phyloP scores from a whole-genome alignment of 1,139 yeast species.

The Schwanniomyces etchellsii region DNA sequence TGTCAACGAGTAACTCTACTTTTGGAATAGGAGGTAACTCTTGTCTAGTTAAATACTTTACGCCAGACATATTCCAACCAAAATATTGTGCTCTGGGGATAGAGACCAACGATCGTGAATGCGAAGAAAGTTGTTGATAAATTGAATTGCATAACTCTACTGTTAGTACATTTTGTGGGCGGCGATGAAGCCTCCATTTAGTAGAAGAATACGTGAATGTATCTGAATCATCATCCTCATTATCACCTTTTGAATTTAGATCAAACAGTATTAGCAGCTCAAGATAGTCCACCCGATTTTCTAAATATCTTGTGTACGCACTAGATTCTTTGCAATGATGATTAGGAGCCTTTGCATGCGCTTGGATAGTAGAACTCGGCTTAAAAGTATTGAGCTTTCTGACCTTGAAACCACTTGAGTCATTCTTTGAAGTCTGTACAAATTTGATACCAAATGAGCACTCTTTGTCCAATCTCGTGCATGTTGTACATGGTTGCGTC shows the following conservation, averaged over 20 bases:
- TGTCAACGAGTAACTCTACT: constrained; percentile 10
- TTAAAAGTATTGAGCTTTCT: too few species aligned
- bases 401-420: too few species aligned
- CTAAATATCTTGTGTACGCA: constrained; percentile 28
- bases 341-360: too few species aligned
- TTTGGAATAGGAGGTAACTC: constrained; percentile 32
- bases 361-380: too few species aligned
- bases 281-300: constrained; percentile 35
- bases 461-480: constrained; percentile 37
- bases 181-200: constrained; percentile 45
- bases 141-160: constrained; percentile 39
- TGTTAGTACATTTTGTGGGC: constrained; percentile 47
- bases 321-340: neutral
- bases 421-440: neutral
- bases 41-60: constrained; percentile 41
- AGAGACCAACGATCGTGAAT: constrained; percentile 30
- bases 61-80: constrained; percentile 66
- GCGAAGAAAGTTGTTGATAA: constrained; percentile 32
- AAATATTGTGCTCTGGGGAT: constrained; percentile 56
- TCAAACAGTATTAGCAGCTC: constrained; percentile 15
- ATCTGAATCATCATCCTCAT: neutral
- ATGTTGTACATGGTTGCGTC: constrained; percentile 47
- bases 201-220: neutral
- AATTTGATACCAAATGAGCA: constrained; percentile 24
- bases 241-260: neutral